phyloP scores from a whole-genome alignment of 1,284 basidiomycete genomes.

The Cutaneotrichosporon sp. region DNA sequence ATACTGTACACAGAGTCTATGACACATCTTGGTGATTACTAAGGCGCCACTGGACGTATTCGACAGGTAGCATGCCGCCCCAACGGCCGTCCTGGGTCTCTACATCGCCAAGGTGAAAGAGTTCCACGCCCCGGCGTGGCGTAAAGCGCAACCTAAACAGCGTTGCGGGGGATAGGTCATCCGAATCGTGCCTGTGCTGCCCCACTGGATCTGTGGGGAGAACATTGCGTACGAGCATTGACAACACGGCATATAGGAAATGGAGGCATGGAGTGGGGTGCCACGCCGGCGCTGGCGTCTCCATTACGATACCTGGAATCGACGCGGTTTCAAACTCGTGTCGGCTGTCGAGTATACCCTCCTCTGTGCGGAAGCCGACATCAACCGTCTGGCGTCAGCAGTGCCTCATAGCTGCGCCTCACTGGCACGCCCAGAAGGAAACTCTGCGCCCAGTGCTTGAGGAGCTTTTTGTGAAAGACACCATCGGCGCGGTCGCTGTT shows the following conservation, averaged over 20 bases:
- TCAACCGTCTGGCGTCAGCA: constrained; percentile 62
- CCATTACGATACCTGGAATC: constrained; percentile 50
- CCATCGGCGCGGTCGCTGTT: constrained; percentile 62
- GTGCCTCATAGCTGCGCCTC: constrained; percentile 33
- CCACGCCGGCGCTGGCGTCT: constrained; percentile 23
- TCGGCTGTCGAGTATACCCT: constrained; percentile 60
- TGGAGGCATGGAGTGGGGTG: constrained; percentile 30
- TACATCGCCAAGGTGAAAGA: constrained; percentile 25
- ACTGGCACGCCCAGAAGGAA: constrained; percentile 87
- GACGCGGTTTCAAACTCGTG: constrained; percentile 67
- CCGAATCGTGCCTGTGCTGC: constrained; percentile 8
- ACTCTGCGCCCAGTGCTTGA: constrained; percentile 95
- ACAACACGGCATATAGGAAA: constrained; percentile 35
- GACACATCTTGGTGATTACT: too few species aligned
- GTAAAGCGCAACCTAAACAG: constrained; percentile 40
- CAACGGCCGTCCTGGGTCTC: constrained; percentile 27
- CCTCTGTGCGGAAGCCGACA: constrained; percentile 82
- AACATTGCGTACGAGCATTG: constrained; percentile 28
- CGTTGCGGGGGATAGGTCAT: constrained; percentile 26
- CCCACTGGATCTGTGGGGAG: constrained; percentile 35
- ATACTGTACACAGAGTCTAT: too few species aligned
- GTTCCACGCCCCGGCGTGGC: constrained; percentile 38
- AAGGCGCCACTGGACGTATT: constrained; percentile 35
- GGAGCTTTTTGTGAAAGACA: constrained; percentile 84
- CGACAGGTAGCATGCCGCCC: constrained; percentile 39